Evolutionary conservation across 208 protist genomes (phyloP), one percentile per base, ranked within the genome.

Genomic region (Endotrypanum monterogeii): DNA sequence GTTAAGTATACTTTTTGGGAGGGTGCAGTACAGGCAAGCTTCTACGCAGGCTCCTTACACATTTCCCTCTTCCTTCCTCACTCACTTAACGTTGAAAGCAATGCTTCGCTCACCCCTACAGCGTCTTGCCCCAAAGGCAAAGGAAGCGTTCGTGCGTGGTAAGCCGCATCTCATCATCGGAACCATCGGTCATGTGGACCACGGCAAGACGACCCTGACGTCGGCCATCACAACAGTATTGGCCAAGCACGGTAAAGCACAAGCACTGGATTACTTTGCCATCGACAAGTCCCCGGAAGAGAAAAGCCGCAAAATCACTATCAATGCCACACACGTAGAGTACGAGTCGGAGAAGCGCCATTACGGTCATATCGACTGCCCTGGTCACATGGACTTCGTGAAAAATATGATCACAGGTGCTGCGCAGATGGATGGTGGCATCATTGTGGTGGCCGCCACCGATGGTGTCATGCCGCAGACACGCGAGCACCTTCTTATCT

Each of bases 371-470:
- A 99, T 99, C 83, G 99, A 99, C 90, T 99, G 99, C 83, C 99
- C 99, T 32, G 99, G 99, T 30, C 99, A 99, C 78, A 90, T 98
- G 76, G 99, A 99, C 89, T 99, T 99, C 92, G 98, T 99, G 76
- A 99, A 99, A 88, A 99, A 99, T 94, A 99, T 99, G 98, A 99
- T 99, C 84, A 98, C 98, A 68, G 99, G 99, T 79, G 98, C 98
- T 60, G 97, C 98, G 50, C 98, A 99, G 85, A 98, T 98, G 93
- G 93, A 98, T 75, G 94, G 92, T 60, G 91, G 91, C 46, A 98
- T 98, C 72, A 89, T 98, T 67, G 94, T 98, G 57, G 93, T 98
- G 65, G 89, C 93, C 1, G 94, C 94, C 46, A 98, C 95, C 60
- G 98, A 98, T 74, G 97, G 98, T 63, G 97, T 98, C 58, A 99